Base-by-base conservation (phyloP, 148 eudicot genomes). In the Chenopodium berlandieri region DNA sequence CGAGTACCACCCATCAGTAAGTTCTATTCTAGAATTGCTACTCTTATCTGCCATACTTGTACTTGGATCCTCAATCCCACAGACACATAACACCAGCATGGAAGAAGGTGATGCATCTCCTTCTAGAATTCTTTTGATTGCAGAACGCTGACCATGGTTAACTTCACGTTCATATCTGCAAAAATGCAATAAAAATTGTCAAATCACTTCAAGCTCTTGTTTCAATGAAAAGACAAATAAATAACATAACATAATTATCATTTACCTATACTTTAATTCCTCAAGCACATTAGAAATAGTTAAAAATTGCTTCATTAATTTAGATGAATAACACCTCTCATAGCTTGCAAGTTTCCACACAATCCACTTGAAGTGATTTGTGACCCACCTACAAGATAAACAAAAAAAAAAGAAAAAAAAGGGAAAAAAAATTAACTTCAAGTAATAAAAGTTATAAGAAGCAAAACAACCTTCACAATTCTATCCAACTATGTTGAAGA, bases 1-100 rank as follows among this genome's bases (percentile, higher is more conserved):
- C 1, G 93, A 90, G 79, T 96, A 96, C 99, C 99, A 96, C 62
- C 99, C 99, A 84, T 96, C 99, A 76, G 97, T 96, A 80, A 96
- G 83, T 82, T 96, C 94, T 75, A 96, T 77, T 68, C 80, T 84
- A 75, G 87, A 68, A 50, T 85, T 82, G 52, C 80, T 75, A 58
- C 80, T 73, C 68, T 67, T 81, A 79, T 80, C 91, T 66, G 76
- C 79, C 75, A 46, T 87, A 40, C 80, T 75, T 65, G 84, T 65
- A 80, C 84, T 79, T 9, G 79, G 84, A 83, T 80, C 80, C 37
- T 83, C 86, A 79, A 90, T 81, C 78, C 90, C 86, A 76, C 98
- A 92, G 76, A 96, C 86, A 89, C 99, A 94, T 27, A 96, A 83
- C 68, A 94, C 92, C 87, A 96, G 77, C 88, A 83, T 84, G 75